Conservation (phyloP, 2,329 filamentous ascomycete species). For the Arthroderma sp. region DNA sequence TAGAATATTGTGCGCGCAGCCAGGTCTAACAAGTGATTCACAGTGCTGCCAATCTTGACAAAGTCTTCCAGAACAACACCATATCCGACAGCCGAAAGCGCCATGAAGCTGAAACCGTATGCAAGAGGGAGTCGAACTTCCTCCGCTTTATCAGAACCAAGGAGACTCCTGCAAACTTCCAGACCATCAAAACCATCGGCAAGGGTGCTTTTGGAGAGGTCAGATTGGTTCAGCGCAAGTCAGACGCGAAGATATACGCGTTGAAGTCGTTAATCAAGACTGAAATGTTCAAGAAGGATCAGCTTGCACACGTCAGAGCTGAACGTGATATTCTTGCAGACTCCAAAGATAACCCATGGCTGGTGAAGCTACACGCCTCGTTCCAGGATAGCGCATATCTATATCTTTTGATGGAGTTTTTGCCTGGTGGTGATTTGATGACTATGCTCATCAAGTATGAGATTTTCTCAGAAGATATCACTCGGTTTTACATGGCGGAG, state of each 20-base stretch:
- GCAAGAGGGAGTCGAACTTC: constrained; percentile 90
- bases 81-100: constrained; percentile 65
- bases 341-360: constrained; percentile 93
- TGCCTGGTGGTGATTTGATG: constrained; percentile 96
- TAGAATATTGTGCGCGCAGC: neutral
- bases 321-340: constrained; percentile 96
- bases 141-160: constrained; percentile 96
- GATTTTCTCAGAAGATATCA: constrained; percentile 98
- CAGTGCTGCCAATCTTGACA: constrained; percentile 85
- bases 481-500: constrained; percentile 97
- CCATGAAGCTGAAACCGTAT: constrained; percentile 71
- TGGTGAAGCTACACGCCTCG: constrained; percentile 94
- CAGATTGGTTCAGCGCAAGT: constrained; percentile 90
- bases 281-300: constrained; percentile 99
- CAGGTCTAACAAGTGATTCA: constrained; percentile 23
- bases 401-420: constrained; percentile 99
- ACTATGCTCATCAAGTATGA: constrained; percentile 99
- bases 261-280: constrained; percentile 98
- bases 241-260: constrained; percentile 92
- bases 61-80: constrained; percentile 64
- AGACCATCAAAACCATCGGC: constrained; percentile 93
- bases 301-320: constrained; percentile 90
- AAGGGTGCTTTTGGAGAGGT: constrained; percentile 99
- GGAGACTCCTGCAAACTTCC: constrained; percentile 89
- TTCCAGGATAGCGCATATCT: constrained; percentile 95